A percentile compares a stretch with the other conserved stretches of the same genome.
These are phyloP conservation scores for Pontederia paniculata DNA, from an alignment of 176 grass and related monocot species.

Conservation along the genomic window DNA sequence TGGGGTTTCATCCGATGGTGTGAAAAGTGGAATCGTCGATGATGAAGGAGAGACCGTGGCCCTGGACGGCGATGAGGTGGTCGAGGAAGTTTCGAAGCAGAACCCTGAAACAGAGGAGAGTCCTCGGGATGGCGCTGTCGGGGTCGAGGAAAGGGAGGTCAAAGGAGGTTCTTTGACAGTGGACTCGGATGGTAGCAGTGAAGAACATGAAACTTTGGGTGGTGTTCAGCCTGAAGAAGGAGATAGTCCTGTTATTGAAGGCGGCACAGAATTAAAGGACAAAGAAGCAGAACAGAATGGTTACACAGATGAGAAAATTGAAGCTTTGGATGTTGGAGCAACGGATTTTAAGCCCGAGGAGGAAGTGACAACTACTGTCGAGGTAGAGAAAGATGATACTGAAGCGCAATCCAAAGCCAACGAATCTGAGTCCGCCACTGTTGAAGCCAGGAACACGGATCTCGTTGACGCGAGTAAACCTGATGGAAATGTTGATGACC, in stretches of 20 bases:
- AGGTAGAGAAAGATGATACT: background rate
- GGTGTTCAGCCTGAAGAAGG: background rate
- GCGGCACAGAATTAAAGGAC: background rate
- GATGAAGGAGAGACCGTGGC: background rate
- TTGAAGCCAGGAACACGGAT: background rate
- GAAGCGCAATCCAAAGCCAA: background rate
- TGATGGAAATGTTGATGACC: no score
- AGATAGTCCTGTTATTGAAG: background rate
- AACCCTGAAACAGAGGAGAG: background rate
- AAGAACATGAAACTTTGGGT: background rate
- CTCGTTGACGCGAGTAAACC: background rate
- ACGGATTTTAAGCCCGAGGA: background rate
- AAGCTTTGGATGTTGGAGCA: background rate
- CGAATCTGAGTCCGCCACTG: background rate
- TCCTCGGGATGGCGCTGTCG: background rate
- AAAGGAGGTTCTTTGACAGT: background rate
- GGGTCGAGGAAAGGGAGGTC: background rate
- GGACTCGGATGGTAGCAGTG: background rate
- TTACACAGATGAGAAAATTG: background rate
- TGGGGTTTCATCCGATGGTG: background rate
- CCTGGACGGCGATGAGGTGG: background rate
- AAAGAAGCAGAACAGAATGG: no score
- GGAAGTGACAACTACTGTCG: background rate
- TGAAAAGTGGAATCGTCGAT: background rate
- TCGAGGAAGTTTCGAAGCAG: background rate